phyloP scores from a whole-genome alignment of 176 grass and related monocot genomes.

The Oryza coarctata region DNA sequence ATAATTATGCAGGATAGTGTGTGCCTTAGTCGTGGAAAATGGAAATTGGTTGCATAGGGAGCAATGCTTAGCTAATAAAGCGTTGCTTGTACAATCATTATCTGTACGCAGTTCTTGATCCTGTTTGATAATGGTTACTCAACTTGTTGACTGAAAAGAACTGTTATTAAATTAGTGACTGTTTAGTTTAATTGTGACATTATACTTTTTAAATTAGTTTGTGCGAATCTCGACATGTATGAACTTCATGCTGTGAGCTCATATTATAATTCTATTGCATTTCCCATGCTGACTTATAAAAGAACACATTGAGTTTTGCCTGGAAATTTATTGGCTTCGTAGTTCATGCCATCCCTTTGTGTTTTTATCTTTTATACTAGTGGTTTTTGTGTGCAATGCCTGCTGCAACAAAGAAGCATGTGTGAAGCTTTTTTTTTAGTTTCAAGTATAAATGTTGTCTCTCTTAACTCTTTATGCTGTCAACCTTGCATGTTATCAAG shows the following conservation, averaged over 20 bases:
- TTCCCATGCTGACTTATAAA: background rate
- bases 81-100: background rate
- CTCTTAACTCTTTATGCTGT: background rate
- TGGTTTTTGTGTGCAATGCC: background rate
- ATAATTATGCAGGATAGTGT: background rate
- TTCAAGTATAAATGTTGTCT: slow-evolving; percentile 14
- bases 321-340: background rate
- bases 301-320: background rate
- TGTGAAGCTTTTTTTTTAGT: background rate
- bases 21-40: background rate
- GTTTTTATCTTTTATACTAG: slow-evolving; percentile 9
- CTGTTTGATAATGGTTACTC: background rate
- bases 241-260: background rate
- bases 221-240: background rate
- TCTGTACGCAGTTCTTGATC: background rate
- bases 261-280: background rate
- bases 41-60: background rate
- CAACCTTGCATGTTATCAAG: slow-evolving; percentile 38
- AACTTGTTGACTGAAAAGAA: background rate
- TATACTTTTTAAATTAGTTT: background rate
- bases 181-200: background rate
- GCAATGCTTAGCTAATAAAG: background rate
- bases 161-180: background rate
- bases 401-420: slow-evolving; percentile 20
- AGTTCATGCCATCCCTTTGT: background rate